Base-by-base conservation (phyloP, 768 basidiomycete species). In the Lactifluus pinguis region DNA sequence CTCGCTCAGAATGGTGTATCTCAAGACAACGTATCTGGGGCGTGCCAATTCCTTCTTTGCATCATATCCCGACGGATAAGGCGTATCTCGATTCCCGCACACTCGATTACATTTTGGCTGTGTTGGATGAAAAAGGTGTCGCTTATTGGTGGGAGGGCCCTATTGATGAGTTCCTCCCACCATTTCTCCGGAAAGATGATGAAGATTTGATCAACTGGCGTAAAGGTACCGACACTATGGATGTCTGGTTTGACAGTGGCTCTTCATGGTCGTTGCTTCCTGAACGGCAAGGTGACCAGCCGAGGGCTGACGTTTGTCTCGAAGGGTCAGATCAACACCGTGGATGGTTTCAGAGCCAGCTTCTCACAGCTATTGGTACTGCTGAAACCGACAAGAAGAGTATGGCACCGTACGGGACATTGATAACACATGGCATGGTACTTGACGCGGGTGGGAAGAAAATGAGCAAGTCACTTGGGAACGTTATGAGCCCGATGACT, bases 181-280 rank as follows among this genome's bases (percentile, higher is more conserved):
- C 83, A 0, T 75, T 79, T 51, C 77, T 89, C 19, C 76, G 76
- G 1, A 73, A 77, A 56, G 72, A 72, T 1, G 65, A 62, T 13
- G 51, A 30, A 3, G 32, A 53, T 53, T 29, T 11, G 48, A 49
- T 32, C 25, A 59, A 59, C 41, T 94, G 87, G 83, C 73, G 76
- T 50, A 94, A 92, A 70, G 88, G 94, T 9, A 85, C 82, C 2
- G 95, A 99, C 70, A 99, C 95, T 2, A 93, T 98, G 86, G 95
- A 99, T 71, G 95, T 99, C 15, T 99, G 95, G 95, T 98, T 98
- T 66, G 95, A 99, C 73, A 95, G 92, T 67, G 95, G 95, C 4
- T 85, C 89, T 2, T 90, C 94, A 4, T 99, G 95, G 95, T 85
- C 91, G 2, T 80, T 91, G 77, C 74, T 95, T 17, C 65, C 68